Evolutionary conservation across 2,329 filamentous ascomycete genomes (phyloP), one percentile per base, ranked within the genome.

Genomic region (Cordyceps tenuipes): DNA sequence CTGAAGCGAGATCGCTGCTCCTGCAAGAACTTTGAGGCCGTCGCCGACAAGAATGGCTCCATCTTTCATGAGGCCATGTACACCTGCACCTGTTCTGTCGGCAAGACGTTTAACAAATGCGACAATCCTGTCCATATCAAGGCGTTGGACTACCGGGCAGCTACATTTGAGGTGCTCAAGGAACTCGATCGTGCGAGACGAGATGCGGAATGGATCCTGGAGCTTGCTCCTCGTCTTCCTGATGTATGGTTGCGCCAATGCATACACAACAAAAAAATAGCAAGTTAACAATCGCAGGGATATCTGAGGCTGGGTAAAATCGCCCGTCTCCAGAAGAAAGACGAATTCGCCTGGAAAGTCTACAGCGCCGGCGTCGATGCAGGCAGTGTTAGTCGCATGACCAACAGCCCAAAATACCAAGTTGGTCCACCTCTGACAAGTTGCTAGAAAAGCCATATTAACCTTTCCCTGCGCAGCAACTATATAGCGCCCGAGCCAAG

Each of bases 191-290:
- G 72, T 26, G 76, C 76, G 15, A 69, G 66, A 61, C 69, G 63
- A 39, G 75, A 77, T 58, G 75, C 76, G 9, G 72, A 75, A 64
- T 77, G 75, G 74, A 71, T 77, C 23, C 62, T 77, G 19, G 73
- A 76, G 58, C 68, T 77, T 47, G 72, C 75, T 6, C 76, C 76
- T 23, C 67, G 69, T 41, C 65, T 72, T 1, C 69, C 75, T 17
- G 74, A 77, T 64, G 75, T 77, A 66, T 43, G 70, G 9, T 6
- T 4, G 43, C 26, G 13, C 10, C 34, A 49, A 39, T 21, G n/a
- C 9, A 6, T 36, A 10, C 23, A 23, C 23, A 23, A 23, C 4
- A 21, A 10, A 15, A 26, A 29, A 17, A 5, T 13, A 21, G 21
- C 1, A 26, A 36, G 46, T 62, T 65, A 29, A 66, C 54, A 15